phyloP scores from a whole-genome alignment of 768 basidiomycete genomes.

The Cystofilobasidium macerans region DNA sequence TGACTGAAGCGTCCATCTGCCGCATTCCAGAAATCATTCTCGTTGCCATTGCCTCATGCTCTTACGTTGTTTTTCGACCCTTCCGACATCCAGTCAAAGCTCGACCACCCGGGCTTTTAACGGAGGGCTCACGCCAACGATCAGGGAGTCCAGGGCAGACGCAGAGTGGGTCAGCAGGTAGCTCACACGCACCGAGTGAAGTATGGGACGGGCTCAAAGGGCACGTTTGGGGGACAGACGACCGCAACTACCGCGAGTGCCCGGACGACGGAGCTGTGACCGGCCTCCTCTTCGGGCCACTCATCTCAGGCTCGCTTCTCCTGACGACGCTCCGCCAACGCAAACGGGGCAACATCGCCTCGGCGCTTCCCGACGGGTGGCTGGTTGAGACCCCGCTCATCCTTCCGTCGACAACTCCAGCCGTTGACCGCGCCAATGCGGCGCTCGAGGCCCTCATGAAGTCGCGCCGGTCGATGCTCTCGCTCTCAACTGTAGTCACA shows the following conservation, averaged over 20 bases:
- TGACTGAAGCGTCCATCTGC: neutral
- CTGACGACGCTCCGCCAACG: slow-evolving; percentile 43
- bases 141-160: neutral
- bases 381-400: slow-evolving; percentile 60
- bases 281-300: slow-evolving; percentile 69
- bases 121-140: neutral
- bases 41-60: neutral
- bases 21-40: slow-evolving; percentile 10
- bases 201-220: slow-evolving; percentile 27
- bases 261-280: slow-evolving; percentile 76
- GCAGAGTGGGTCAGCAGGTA: neutral
- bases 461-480: slow-evolving; percentile 64
- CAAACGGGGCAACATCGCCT: slow-evolving; percentile 30
- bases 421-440: slow-evolving; percentile 41
- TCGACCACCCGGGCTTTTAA: neutral
- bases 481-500: slow-evolving; percentile 69
- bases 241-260: slow-evolving; percentile 51
- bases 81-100: neutral
- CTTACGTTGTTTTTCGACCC: slow-evolving; percentile 17
- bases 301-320: slow-evolving; percentile 61
- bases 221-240: slow-evolving; percentile 38
- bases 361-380: slow-evolving; percentile 54
- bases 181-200: neutral
- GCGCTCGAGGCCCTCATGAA: slow-evolving; percentile 41
- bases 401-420: slow-evolving; percentile 42